A percentile compares a stretch with the other conserved stretches of the same genome.
phyloP scores from a whole-genome alignment of 306 rosid genomes.

The Medicago arabica region DNA sequence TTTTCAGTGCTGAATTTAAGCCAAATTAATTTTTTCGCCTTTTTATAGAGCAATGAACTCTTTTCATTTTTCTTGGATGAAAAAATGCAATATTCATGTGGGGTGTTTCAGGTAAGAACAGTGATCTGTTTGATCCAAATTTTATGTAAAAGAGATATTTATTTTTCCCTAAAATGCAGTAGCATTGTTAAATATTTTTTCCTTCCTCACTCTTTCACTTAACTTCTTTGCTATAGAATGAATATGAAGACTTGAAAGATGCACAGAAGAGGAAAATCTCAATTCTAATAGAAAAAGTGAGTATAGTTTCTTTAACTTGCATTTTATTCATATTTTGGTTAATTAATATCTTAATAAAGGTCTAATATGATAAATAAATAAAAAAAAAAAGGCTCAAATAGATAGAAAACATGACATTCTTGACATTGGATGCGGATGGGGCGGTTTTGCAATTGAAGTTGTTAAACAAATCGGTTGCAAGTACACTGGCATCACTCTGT shows the following conservation, averaged over 20 bases:
- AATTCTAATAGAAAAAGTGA: slow-evolving; percentile 65
- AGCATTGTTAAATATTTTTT: no score
- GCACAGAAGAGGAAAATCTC: slow-evolving; percentile 83
- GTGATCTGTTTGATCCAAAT: background rate
- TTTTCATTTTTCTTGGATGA: slow-evolving; percentile 83
- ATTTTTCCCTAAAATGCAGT: background rate
- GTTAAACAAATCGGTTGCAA: slow-evolving; percentile 75
- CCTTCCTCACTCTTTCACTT: background rate
- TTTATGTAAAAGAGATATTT: background rate
- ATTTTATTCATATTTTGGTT: background rate
- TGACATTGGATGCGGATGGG: slow-evolving; percentile 96
- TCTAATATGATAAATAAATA: slow-evolving; percentile 9
- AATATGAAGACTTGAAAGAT: slow-evolving; percentile 72
- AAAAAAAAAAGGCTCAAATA: slow-evolving; percentile 57
- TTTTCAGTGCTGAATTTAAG: background rate
- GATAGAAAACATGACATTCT: slow-evolving; percentile 70
- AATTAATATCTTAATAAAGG: slow-evolving; percentile 7
- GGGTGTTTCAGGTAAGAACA: slow-evolving; percentile 72
- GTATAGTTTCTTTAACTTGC: background rate
- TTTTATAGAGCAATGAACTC: slow-evolving; percentile 79
- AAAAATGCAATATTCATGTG: slow-evolving; percentile 83
- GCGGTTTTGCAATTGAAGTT: slow-evolving; percentile 81
- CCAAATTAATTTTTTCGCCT: slow-evolving; percentile 25
- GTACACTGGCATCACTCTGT: slow-evolving; percentile 82
- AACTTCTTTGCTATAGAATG: slow-evolving; percentile 45